Evolutionary conservation across 1,139 yeast genomes (phyloP).

Genomic region (Candida neerlandica): DNA sequence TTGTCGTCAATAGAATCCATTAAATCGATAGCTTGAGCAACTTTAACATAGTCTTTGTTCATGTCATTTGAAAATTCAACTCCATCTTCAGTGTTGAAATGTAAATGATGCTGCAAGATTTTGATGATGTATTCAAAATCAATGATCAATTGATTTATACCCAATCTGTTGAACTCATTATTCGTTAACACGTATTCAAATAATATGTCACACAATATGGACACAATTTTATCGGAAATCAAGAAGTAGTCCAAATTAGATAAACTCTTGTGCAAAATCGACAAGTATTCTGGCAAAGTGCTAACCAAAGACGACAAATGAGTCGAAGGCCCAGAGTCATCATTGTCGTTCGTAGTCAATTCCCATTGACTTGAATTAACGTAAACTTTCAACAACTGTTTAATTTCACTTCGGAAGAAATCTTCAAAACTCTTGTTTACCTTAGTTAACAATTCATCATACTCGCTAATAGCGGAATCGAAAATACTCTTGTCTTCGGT

Average conservation of each 20-base stretch:
- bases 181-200: constrained; percentile 63
- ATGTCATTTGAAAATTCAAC: constrained; percentile 25
- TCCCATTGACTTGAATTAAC: constrained; percentile 48
- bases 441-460: constrained; percentile 39
- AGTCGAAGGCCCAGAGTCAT: constrained; percentile 27
- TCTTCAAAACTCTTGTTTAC: constrained; percentile 42
- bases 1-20: constrained; percentile 30
- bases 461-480: constrained; percentile 53
- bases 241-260: constrained; percentile 32
- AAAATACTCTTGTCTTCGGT: constrained; percentile 50
- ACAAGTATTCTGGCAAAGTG: constrained; percentile 38
- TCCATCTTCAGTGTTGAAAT: constrained; percentile 14
- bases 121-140: constrained; percentile 56
- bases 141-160: constrained; percentile 55
- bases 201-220: constrained; percentile 50
- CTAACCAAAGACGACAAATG: constrained; percentile 40
- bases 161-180: constrained; percentile 59
- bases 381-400: constrained; percentile 52
- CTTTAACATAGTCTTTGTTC: constrained; percentile 32
- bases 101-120: constrained; percentile 30
- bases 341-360: constrained; percentile 21
- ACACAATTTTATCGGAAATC: constrained; percentile 41
- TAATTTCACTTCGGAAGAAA: constrained; percentile 54
- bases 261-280: constrained; percentile 32
- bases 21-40: constrained; percentile 44